phyloP scores from a whole-genome alignment of 768 basidiomycete genomes.

The Rhodosporidiobolus odoratus region DNA sequence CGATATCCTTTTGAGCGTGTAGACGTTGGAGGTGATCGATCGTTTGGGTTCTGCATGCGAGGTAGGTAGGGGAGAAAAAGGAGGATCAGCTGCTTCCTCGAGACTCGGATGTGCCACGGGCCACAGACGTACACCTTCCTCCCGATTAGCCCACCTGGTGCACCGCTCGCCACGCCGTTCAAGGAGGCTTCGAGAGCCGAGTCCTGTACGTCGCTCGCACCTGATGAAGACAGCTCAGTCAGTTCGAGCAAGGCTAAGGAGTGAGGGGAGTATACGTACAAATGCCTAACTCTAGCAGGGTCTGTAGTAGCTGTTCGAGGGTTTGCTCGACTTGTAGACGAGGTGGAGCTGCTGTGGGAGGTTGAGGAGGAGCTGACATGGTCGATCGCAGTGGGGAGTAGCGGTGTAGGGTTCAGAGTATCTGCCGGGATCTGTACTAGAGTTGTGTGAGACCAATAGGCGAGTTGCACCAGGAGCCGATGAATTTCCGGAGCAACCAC shows the following conservation, averaged over 20 bases:
- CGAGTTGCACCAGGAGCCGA: too few relatives aligned
- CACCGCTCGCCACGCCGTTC: constrained; percentile 11
- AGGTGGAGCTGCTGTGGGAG: not conserved
- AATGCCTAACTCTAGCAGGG: constrained; percentile 38
- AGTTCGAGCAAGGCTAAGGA: not conserved
- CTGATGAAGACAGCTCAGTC: not conserved
- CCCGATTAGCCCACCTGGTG: constrained; percentile 34
- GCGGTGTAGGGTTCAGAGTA: not conserved
- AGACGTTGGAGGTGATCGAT: constrained; percentile 17
- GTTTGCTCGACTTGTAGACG: constrained; percentile 24
- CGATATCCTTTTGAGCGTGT: constrained; percentile 14
- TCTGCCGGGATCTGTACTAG: not conserved
- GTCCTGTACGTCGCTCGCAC: constrained; percentile 34
- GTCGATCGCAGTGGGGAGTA: not conserved
- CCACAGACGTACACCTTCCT: constrained; percentile 21
- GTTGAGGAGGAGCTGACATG: not conserved
- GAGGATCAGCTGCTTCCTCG: not conserved
- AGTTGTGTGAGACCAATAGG: too few relatives aligned
- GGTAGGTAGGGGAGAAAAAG: not conserved
- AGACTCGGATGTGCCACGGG: too few relatives aligned
- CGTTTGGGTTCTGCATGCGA: constrained; percentile 8
- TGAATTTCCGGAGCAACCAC: too few relatives aligned
- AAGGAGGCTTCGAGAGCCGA: constrained; percentile 13
- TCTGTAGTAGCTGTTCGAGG: constrained; percentile 32
- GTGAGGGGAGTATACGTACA: constrained; percentile 7